Base-by-base conservation (phyloP, 2,329 filamentous ascomycete genomes). In the Fusarium sp. region DNA sequence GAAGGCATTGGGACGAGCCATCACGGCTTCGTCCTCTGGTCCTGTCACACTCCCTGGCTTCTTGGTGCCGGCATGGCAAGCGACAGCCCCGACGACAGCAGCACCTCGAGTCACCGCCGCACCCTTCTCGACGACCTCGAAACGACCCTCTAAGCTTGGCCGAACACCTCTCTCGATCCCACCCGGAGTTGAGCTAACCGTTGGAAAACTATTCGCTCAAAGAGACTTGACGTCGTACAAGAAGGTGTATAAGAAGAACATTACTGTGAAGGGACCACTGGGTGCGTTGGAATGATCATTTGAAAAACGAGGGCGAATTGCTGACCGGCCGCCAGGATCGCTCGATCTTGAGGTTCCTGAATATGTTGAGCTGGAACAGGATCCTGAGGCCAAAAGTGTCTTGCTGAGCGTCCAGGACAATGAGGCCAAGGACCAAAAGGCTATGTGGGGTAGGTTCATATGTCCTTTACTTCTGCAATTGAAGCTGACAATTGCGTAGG, bases 361-460 rank as follows among this genome's bases (percentile, higher is more conserved):
- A 3, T 99, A 92, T 79, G 83, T 98, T 60, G 88, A 84, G 38
- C 85, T 98, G 67, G 83, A 89, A 60, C 88, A 92, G 71, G 91
- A 97, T 77, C 79, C 83, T 22, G 86, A 86, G 53, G 82, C 85
- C 29, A 85, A 87, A 72, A 92, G 90, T 76, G 89, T 91, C 14
- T 85, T 85, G 32, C 83, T 99, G 71, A 89, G 85, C 59, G 89
- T 99, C 14, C 81, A 90, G 76, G 88, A 98, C 80, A 81, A 85
- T 20, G 83, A 89, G 20, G 81, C 89, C 56, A 91, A 90, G 82
- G 86, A 92, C 69, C 95, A 98, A 82, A 91, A 91, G 78, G 92
- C 92, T 81, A 98, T 98, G 95, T 98, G 96, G 96, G 96, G 95
- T 97, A 74, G 57, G 81, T 80, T 61, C 34, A 54, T 44, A 29